Evolutionary conservation across 306 rosid genomes (phyloP).

Genomic region (Gastrolobium villosum): DNA sequence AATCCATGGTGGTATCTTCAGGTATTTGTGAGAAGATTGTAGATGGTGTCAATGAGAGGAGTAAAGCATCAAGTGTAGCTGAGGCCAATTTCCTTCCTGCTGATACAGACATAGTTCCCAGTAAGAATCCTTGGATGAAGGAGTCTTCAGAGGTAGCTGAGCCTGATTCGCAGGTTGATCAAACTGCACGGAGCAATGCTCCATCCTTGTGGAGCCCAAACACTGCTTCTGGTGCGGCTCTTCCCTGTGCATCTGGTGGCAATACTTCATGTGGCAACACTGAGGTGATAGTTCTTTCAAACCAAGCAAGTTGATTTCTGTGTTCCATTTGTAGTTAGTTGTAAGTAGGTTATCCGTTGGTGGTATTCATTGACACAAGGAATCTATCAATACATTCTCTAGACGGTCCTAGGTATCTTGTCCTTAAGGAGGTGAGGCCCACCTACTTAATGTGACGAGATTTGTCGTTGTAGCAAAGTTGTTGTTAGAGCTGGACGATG

Average conservation of each 20-base stretch:
- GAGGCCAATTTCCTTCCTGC: slow-evolving; percentile 36
- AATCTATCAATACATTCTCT: slow-evolving; percentile 40
- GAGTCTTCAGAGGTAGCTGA: slow-evolving; percentile 48
- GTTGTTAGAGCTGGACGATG: slow-evolving; percentile 37
- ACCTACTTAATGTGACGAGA: slow-evolving; percentile 7
- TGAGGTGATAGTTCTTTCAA: slow-evolving; percentile 61
- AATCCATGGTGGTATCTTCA: slow-evolving; percentile 40
- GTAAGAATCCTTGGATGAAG: slow-evolving; percentile 27
- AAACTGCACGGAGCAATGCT: slow-evolving; percentile 42
- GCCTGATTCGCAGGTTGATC: slow-evolving; percentile 55
- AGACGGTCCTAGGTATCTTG: slow-evolving; percentile 27
- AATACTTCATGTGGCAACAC: slow-evolving; percentile 54
- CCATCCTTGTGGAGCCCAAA: slow-evolving; percentile 54
- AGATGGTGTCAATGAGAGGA: slow-evolving; percentile 36
- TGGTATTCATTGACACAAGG: slow-evolving; percentile 45
- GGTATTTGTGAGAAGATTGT: slow-evolving; percentile 39
- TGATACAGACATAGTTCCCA: slow-evolving; percentile 40
- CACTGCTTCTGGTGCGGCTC: slow-evolving; percentile 52
- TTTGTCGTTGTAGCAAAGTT: slow-evolving; percentile 27
- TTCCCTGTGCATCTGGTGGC: slow-evolving; percentile 61
- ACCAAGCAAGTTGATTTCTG: slow-evolving; percentile 61
- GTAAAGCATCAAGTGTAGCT: slow-evolving; percentile 30
- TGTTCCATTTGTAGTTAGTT: slow-evolving; percentile 39
- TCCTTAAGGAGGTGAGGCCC: slow-evolving; percentile 30
- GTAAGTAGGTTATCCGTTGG: slow-evolving; percentile 38